Base-by-base conservation (phyloP, 768 basidiomycete species). In the Podaxis sp. region DNA sequence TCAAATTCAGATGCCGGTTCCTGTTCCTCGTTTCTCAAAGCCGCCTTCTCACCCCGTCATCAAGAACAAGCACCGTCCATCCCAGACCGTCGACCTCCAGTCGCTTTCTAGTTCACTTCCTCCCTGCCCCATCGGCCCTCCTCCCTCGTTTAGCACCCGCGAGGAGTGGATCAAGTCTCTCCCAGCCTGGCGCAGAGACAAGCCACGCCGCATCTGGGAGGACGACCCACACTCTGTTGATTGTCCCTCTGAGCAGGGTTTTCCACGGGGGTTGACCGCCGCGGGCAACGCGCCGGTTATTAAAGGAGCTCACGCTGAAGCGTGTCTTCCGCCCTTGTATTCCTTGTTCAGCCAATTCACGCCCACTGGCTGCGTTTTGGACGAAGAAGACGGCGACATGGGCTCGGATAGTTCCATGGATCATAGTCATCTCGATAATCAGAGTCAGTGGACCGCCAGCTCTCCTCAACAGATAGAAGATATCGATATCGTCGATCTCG, bases 241-340 rank as follows among this genome's bases (percentile, higher is more conserved):
- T 60, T 71, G 67, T 59, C 66, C 60, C 67, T 65, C 68, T 62
- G 73, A 72, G 67, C 84, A 80, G 87, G 82, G 77, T 89, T 90
- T 90, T 90, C 71, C 74, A 64, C 75, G 74, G 76, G 89, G 89
- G 89, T 91, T 91, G 85, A 80, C 83, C 75, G 79, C 75, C 78
- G 87, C 89, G 87, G 86, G 73, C 73, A 84, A 89, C 90, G 88
- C 87, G 79, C 73, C 82, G 71, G 87, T 85, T 79, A 90, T 89
- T 89, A 91, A 91, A 90, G 90, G 90, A 86, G 72, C 82, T 76
- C 87, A 78, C 87, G 88, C 87, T 84, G 82, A 91, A 84, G 87
- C 88, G 86, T 87, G 87, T 80, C 82, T 87, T 87, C 88, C 89
- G 88, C 90, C 90, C 90, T 76, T 80, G 73, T 74, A 72, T 67